phyloP scores from a whole-genome alignment of 2,329 filamentous ascomycete genomes.

The Esteya vermicola region DNA sequence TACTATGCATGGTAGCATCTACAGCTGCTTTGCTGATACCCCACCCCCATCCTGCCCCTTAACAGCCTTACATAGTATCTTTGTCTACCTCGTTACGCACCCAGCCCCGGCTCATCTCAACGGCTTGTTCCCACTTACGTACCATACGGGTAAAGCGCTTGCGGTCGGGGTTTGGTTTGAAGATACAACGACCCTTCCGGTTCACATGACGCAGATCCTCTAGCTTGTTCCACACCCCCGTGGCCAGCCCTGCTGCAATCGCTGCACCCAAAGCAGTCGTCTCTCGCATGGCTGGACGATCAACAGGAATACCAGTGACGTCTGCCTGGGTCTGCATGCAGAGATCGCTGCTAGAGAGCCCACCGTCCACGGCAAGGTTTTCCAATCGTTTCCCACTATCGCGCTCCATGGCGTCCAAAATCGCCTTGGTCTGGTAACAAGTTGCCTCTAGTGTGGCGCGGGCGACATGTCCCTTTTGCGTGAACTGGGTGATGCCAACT shows the following conservation, averaged over 20 bases:
- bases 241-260: conserved; percentile 77
- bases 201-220: conserved; percentile 63
- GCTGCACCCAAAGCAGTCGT: conserved; percentile 80
- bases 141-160: conserved; percentile 28
- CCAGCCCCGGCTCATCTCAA: conserved; percentile 45
- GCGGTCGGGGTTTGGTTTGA: conserved; percentile 47
- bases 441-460: conserved; percentile 82
- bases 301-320: conserved; percentile 67
- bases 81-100: conserved; percentile 17
- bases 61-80: too few relatives aligned
- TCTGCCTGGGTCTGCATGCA: conserved; percentile 90
- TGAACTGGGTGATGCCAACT: conserved; percentile 76
- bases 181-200: conserved; percentile 52
- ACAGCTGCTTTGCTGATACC: too few relatives aligned
- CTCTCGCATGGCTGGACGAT: conserved; percentile 78
- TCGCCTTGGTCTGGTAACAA: conserved; percentile 85
- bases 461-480: conserved; percentile 72
- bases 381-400: conserved; percentile 66
- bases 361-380: conserved; percentile 72
- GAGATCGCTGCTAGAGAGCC: conserved; percentile 76
- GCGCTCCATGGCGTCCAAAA: conserved; percentile 80
- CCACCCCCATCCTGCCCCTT: too few relatives aligned
- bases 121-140: conserved; percentile 40
- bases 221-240: conserved; percentile 63
- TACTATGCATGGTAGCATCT: too few relatives aligned